Percentiles rank a stretch among this genome's conserved stretches.
phyloP scores from a whole-genome alignment of 2,329 filamentous ascomycete species.

The Dendrostoma leiphaemia region DNA sequence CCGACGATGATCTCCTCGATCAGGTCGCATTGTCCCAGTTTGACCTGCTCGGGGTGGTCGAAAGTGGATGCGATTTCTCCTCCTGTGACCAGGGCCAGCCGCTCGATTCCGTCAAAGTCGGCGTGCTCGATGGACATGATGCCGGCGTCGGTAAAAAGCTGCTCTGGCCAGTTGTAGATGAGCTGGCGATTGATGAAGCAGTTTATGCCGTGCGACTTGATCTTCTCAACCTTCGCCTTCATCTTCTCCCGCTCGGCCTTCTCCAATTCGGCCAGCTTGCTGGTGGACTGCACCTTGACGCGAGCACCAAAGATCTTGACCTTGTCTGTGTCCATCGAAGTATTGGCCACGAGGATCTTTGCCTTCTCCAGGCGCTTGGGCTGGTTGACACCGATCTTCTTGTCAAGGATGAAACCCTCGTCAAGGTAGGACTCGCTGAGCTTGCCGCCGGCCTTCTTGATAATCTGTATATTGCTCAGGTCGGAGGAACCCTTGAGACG shows the following conservation, averaged over 20 bases:
- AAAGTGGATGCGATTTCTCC: constrained; percentile 98
- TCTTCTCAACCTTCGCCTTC: constrained; percentile 98
- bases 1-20: constrained; percentile 99
- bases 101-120: constrained; percentile 97
- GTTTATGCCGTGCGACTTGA: constrained; percentile 98
- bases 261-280: constrained; percentile 96
- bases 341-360: constrained; percentile 97
- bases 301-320: constrained; percentile 98
- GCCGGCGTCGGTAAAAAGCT: constrained; percentile 95
- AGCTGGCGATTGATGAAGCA: constrained; percentile 99
- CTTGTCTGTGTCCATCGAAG: constrained; percentile 99
- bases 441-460: constrained; percentile 99
- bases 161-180: constrained; percentile 99
- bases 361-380: constrained; percentile 96
- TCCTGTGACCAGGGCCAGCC: constrained; percentile 89
- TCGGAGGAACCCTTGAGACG: constrained; percentile 88
- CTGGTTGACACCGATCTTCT: constrained; percentile 98
- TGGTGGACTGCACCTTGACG: constrained; percentile 93
- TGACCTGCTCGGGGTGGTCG: constrained; percentile 95
- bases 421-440: constrained; percentile 96
- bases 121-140: constrained; percentile 99
- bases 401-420: constrained; percentile 97
- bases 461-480: constrained; percentile 97
- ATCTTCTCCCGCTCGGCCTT: constrained; percentile 99
- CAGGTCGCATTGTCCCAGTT: constrained; percentile 89